Conservation (phyloP, 2,329 filamentous ascomycete species). For the Didymella arachidicola region DNA sequence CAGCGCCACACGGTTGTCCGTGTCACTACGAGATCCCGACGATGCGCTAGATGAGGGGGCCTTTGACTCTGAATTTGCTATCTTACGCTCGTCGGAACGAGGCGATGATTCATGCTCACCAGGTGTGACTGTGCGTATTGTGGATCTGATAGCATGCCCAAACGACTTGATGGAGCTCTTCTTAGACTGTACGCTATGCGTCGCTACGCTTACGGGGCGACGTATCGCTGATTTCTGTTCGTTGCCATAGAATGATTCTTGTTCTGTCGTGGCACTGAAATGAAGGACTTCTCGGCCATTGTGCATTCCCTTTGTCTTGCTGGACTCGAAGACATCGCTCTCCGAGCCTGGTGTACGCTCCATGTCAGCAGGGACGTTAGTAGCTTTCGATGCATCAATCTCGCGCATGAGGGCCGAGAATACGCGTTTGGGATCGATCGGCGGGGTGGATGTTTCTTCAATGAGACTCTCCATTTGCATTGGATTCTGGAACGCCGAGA, state of each 20-base stretch:
- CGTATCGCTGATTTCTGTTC: conserved; percentile 24
- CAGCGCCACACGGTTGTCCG: neutral
- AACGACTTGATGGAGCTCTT: conserved; percentile 40
- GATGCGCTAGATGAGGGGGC: conserved; percentile 17
- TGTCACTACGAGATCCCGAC: neutral
- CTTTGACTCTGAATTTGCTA: conserved; percentile 14
- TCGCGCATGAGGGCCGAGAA: conserved; percentile 50
- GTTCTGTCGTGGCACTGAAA: conserved; percentile 25
- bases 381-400: conserved; percentile 34
- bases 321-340: conserved; percentile 40
- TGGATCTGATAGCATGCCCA: conserved; percentile 41
- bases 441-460: conserved; percentile 34
- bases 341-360: conserved; percentile 28
- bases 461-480: conserved; percentile 41
- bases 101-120: conserved; percentile 25
- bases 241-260: conserved; percentile 12
- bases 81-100: conserved; percentile 13
- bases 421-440: conserved; percentile 45
- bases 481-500: conserved; percentile 44
- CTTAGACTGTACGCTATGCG: conserved; percentile 32
- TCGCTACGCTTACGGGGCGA: conserved; percentile 21
- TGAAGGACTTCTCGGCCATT: conserved; percentile 16
- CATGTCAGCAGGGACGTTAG: neutral
- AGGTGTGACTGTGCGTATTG: conserved; percentile 51
- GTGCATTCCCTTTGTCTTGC: conserved; percentile 30